Base-by-base conservation (phyloP, 1,284 basidiomycete genomes). In the Cryptococcus sp. region DNA sequence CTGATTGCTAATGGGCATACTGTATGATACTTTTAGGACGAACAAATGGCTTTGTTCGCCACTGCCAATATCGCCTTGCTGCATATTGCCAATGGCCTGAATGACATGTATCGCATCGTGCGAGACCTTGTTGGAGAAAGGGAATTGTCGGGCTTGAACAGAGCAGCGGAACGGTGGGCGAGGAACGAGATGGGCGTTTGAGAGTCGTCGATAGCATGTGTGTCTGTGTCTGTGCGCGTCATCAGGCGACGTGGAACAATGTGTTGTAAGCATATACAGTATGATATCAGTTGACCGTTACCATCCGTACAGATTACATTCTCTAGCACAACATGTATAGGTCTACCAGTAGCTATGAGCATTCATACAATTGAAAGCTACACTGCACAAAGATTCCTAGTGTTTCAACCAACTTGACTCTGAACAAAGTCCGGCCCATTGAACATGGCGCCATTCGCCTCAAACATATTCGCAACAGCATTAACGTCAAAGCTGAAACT, bases 11-110 rank as follows among this genome's bases (percentile, higher is more conserved):
- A 22, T 53, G 22, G 1, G 10, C 20, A 17, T n/a, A 50, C 35
- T 38, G 27, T n/a, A n/a, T 27, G 31, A 19, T 46, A 27, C n/a
- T n/a, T 42, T 23, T 51, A 77, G 73, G 65, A 75, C 53, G 75
- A 78, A 47, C 77, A 79, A 62, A 60, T 76, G 22, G 64, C 73
- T 0, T 56, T 76, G 8, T 78, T 72, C 44, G 75, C 75, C 0
- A 76, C 75, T 3, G 71, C 75, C 11, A 68, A 66, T 40, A 71
- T 78, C 13, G 70, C 74, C 0, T 56, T 78, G 6, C 59, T 68
- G 3, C 72, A 76, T 50, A 56, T 76, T 22, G 62, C 69, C 0
- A 58, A 60, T 23, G 68, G 70, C 1, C 60, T 78, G 17, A 74
- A 78, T 57, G 61, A 70, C 38, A 60, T 79, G 62, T 72, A 74